A percentile compares a stretch with the other conserved stretches of the same genome.
These are phyloP conservation scores for Bisporella sp. DNA, from an alignment of 2,329 filamentous ascomycete genomes.

Conservation along the genomic window DNA sequence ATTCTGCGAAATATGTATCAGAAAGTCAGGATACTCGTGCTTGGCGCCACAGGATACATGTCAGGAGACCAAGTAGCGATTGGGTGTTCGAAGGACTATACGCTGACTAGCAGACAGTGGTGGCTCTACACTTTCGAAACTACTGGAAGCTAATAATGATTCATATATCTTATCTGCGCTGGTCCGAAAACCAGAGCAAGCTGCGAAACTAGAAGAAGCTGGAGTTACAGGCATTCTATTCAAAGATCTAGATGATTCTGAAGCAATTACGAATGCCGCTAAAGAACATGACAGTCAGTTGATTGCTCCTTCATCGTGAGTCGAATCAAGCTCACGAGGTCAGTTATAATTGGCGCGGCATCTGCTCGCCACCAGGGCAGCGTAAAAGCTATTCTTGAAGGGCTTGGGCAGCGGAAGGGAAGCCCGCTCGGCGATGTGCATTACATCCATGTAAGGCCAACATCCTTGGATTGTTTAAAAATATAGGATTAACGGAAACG, in stretches of 20 bases:
- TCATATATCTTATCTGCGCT: constrained; percentile 13
- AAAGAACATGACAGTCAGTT: constrained; percentile 14
- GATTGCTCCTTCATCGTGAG: not conserved
- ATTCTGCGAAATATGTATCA: no score
- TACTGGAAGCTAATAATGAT: constrained; percentile 3
- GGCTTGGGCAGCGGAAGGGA: no score
- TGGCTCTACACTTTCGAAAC: constrained; percentile 5
- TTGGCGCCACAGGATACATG: no score
- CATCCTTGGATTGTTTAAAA: no score
- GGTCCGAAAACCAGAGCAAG: constrained; percentile 18
- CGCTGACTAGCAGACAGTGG: not conserved
- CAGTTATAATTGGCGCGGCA: constrained; percentile 37
- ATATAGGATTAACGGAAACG: no score
- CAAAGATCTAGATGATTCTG: constrained; percentile 16
- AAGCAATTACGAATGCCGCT: constrained; percentile 14
- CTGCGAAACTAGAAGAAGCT: constrained; percentile 13
- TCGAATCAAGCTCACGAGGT: not conserved
- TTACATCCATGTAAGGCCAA: no score
- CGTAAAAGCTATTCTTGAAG: no score
- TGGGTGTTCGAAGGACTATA: no score
- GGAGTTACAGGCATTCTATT: constrained; percentile 17
- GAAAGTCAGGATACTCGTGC: no score
- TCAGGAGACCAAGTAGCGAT: no score
- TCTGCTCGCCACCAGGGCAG: constrained; percentile 29
- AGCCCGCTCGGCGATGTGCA: no score